phyloP scores from a whole-genome alignment of 768 basidiomycete genomes.

The Candolleomyces aberdarensis region DNA sequence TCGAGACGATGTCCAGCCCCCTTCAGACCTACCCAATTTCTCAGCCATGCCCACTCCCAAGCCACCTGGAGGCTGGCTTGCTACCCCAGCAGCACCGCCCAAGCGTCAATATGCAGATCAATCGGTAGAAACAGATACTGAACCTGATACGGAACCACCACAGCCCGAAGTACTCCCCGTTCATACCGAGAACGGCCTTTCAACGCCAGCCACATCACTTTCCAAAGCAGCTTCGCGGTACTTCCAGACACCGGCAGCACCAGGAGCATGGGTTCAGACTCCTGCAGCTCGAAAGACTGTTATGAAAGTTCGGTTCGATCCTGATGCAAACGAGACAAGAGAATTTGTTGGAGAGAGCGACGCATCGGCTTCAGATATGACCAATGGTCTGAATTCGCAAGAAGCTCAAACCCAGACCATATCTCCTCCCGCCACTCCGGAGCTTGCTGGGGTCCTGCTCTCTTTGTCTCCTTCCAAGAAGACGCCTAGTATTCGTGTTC shows the following conservation, averaged over 20 bases:
- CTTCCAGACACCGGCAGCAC: constrained; percentile 60
- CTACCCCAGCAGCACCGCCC: constrained; percentile 22
- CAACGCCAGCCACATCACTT: constrained; percentile 49
- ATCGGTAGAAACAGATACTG: constrained; percentile 11
- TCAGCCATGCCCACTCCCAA: constrained; percentile 23
- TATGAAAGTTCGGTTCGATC: constrained; percentile 73
- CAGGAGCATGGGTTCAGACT: constrained; percentile 65
- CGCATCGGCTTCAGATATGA: neutral
- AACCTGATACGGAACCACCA: neutral
- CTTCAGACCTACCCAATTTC: constrained; percentile 11
- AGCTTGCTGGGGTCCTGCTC: constrained; percentile 10
- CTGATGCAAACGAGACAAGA: constrained; percentile 19
- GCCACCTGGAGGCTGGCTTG: constrained; percentile 36
- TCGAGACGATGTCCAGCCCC: neutral
- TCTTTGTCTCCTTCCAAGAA: constrained; percentile 30
- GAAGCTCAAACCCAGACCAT: constrained; percentile 14
- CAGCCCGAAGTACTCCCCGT: constrained; percentile 16
- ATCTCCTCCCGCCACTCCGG: constrained; percentile 15
- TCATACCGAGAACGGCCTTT: constrained; percentile 30
- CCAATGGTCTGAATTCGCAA: constrained; percentile 13
- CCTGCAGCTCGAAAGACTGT: constrained; percentile 56
- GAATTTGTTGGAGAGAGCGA: constrained; percentile 11
- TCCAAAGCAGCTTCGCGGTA: constrained; percentile 45
- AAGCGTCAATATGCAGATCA: constrained; percentile 7
- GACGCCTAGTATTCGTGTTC: constrained; percentile 54